Conservation (phyloP, 1,284 basidiomycete genomes). For the Ustilago shanxiensis region DNA sequence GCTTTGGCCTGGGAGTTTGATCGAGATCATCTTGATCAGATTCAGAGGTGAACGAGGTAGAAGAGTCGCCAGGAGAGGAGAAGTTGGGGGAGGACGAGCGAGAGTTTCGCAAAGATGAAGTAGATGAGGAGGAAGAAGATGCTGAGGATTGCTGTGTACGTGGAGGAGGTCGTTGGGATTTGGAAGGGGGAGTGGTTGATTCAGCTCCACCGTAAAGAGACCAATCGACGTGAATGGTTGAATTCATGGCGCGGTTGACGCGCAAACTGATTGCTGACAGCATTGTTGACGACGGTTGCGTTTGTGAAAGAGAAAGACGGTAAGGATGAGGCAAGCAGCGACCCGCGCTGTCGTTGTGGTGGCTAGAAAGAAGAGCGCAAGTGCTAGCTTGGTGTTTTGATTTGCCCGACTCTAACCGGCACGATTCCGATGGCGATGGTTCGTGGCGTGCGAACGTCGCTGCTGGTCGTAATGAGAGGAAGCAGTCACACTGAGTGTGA, state of each 20-base stretch:
- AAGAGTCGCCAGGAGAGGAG: constrained; percentile 22
- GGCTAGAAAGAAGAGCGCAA: too few relatives aligned
- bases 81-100: constrained; percentile 31
- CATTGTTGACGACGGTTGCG: constrained; percentile 16
- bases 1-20: neutral
- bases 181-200: constrained; percentile 26
- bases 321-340: neutral
- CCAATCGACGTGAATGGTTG: constrained; percentile 66
- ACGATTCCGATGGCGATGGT: too few relatives aligned
- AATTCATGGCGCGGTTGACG: constrained; percentile 36
- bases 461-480: too few relatives aligned
- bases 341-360: neutral
- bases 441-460: too few relatives aligned
- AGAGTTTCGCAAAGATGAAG: constrained; percentile 27
- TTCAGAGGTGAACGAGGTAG: constrained; percentile 37
- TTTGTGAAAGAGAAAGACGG: neutral
- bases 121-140: constrained; percentile 14
- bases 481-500: too few relatives aligned
- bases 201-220: constrained; percentile 68
- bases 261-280: constrained; percentile 19
- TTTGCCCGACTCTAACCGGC: too few relatives aligned
- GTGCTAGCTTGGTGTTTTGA: too few relatives aligned
- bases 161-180: constrained; percentile 10
- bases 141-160: constrained; percentile 5
- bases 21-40: neutral